Evolutionary conservation across 192 early-diverging fungal species (phyloP).

Genomic region (Coemansia sp.): DNA sequence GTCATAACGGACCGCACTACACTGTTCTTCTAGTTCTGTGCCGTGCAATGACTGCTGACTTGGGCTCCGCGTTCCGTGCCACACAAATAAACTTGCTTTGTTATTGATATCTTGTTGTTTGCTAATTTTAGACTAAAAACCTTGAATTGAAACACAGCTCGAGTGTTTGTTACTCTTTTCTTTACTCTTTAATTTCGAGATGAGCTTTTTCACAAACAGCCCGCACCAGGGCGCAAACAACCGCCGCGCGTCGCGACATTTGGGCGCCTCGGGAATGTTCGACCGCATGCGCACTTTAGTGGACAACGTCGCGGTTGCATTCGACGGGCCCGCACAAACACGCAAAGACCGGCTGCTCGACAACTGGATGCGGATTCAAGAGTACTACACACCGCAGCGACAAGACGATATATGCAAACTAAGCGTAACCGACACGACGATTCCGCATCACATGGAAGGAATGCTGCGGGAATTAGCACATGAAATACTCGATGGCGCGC

Average conservation of each 20-base stretch:
- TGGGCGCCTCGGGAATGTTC: not conserved
- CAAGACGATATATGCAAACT: slow-evolving; percentile 21
- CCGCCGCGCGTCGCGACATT: not conserved
- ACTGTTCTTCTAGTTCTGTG: no score
- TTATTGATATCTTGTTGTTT: not conserved
- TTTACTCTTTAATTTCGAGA: not conserved
- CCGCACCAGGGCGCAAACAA: not conserved
- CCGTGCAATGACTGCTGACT: no score
- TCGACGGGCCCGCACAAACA: slow-evolving; percentile 37
- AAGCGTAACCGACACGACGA: slow-evolving; percentile 28
- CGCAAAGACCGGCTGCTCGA: slow-evolving; percentile 32
- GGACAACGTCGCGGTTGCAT: slow-evolving; percentile 31
- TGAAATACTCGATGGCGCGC: slow-evolving; percentile 21
- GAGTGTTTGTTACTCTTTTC: not conserved
- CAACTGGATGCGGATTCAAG: slow-evolving; percentile 49
- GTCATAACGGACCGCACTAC: no score
- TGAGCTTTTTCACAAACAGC: not conserved
- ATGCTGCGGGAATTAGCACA: slow-evolving; percentile 27
- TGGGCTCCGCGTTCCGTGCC: no score
- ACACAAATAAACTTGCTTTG: not conserved
- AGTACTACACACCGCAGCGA: slow-evolving; percentile 30
- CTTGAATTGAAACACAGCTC: not conserved
- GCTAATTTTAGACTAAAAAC: not conserved
- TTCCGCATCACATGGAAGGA: slow-evolving; percentile 44
- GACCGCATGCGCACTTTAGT: slow-evolving; percentile 31